phyloP scores from a whole-genome alignment of 805 yeast species.

The Kodamaea nitidulidarum region DNA sequence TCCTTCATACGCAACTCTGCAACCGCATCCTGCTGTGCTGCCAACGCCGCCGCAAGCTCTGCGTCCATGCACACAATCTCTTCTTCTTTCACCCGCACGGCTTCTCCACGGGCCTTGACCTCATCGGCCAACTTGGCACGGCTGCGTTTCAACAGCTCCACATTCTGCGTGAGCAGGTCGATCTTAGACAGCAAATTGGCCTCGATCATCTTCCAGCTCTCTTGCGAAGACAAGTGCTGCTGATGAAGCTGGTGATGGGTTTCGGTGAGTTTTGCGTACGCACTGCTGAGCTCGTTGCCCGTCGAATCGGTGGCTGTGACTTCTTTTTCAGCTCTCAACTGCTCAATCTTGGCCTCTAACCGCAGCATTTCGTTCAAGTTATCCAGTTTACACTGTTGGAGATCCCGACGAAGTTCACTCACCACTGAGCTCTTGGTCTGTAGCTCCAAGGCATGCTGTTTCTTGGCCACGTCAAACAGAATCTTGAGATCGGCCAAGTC shows the following conservation, averaged over 20 bases:
- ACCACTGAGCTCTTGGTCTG: constrained; percentile 31
- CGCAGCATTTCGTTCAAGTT: constrained; percentile 38
- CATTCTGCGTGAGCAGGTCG: constrained; percentile 27
- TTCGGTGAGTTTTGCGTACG: constrained; percentile 38
- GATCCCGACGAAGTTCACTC: constrained; percentile 27
- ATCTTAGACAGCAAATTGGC: constrained; percentile 52
- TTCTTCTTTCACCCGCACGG: constrained; percentile 8
- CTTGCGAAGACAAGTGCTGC: constrained; percentile 72
- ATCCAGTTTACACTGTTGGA: constrained; percentile 30
- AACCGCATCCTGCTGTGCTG: constrained; percentile 19
- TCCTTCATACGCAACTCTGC: constrained; percentile 21
- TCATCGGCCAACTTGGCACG: constrained; percentile 33
- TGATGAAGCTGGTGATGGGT: constrained; percentile 57
- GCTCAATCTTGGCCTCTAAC: constrained; percentile 69
- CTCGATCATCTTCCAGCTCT: constrained; percentile 82
- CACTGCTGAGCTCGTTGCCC: constrained; percentile 8
- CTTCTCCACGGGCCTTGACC: constrained; percentile 18
- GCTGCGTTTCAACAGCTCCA: constrained; percentile 28
- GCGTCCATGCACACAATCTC: constrained; percentile 17
- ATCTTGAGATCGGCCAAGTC: constrained; percentile 29
- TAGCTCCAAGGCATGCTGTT: constrained; percentile 31
- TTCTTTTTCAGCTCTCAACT: constrained; percentile 61
- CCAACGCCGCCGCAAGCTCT: constrained; percentile 17
- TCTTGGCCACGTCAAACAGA: constrained; percentile 28
- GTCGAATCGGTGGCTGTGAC: neutral